Percentiles rank a stretch among this genome's conserved stretches.
Evolutionary conservation across 495 filamentous ascomycete genomes (phyloP).

Genomic region (Penicillium tannophilum): DNA sequence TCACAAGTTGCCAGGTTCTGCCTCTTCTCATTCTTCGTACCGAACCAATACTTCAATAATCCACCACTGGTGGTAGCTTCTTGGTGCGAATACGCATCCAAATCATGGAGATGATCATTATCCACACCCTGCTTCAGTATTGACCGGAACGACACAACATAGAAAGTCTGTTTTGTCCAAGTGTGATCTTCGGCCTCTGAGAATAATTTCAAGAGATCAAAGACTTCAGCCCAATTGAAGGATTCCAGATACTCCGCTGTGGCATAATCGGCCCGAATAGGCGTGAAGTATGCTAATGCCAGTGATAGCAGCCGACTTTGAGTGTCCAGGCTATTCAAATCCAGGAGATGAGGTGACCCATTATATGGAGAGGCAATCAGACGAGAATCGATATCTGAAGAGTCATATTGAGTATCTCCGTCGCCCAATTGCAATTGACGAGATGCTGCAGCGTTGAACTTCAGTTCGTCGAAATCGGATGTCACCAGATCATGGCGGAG

Average conservation of each 20-base stretch:
- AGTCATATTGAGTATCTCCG: not conserved
- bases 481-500: conserved; percentile 37
- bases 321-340: conserved; percentile 62
- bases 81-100: conserved; percentile 75
- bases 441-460: conserved; percentile 41
- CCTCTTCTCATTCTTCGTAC: conserved; percentile 61
- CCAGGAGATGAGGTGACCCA: conserved; percentile 65
- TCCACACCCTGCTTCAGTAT: conserved; percentile 62
- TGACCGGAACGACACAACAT: conserved; percentile 81
- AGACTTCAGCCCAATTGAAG: conserved; percentile 76
- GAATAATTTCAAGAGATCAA: conserved; percentile 51
- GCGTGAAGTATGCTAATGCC: conserved; percentile 63
- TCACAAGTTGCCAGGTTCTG: conserved; percentile 75
- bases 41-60: conserved; percentile 91
- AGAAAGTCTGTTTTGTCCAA: conserved; percentile 71
- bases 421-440: conserved; percentile 27
- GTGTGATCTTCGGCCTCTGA: conserved; percentile 43
- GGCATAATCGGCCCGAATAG: conserved; percentile 70
- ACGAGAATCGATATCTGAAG: conserved; percentile 21
- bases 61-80: conserved; percentile 79
- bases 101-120: conserved; percentile 58
- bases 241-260: conserved; percentile 70
- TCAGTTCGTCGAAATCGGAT: conserved; percentile 34
- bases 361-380: conserved; percentile 77
- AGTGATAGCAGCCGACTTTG: conserved; percentile 70